Evolutionary conservation across 805 yeast genomes (phyloP).

Genomic region (Kazachstania taianensis): DNA sequence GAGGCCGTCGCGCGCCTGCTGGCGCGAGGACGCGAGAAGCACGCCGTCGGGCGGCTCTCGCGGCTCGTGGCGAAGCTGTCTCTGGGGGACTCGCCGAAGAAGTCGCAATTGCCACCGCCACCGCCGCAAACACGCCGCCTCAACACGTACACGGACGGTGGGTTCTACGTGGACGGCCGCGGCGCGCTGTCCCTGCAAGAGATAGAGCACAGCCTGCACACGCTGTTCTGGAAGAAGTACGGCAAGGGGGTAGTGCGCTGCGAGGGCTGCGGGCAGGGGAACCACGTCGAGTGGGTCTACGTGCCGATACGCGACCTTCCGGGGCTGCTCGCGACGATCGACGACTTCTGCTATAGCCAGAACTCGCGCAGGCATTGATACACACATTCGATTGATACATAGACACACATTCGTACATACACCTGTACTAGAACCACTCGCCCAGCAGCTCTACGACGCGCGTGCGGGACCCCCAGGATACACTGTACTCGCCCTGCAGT

Average conservation of each 20-base stretch:
- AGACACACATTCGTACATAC: background rate
- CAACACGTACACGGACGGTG: constrained; percentile 17
- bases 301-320: constrained; percentile 20
- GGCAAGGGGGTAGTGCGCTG: constrained; percentile 25
- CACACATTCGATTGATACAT: background rate
- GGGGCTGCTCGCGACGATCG: constrained; percentile 11
- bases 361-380: background rate
- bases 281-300: constrained; percentile 24
- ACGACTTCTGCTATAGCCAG: constrained; percentile 11
- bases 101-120: background rate
- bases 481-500: no score
- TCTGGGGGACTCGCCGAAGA: background rate
- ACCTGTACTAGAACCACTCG: no score
- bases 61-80: background rate
- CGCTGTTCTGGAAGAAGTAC: constrained; percentile 21
- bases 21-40: no score
- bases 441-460: no score
- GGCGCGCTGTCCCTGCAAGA: constrained; percentile 10
- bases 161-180: constrained; percentile 15
- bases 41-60: background rate
- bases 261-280: constrained; percentile 20
- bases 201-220: constrained; percentile 19
- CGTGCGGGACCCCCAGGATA: no score
- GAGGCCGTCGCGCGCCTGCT: constrained; percentile 8
- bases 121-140: background rate